Base-by-base conservation (phyloP, 129 eudicot species). In the Arctium lappa region DNA sequence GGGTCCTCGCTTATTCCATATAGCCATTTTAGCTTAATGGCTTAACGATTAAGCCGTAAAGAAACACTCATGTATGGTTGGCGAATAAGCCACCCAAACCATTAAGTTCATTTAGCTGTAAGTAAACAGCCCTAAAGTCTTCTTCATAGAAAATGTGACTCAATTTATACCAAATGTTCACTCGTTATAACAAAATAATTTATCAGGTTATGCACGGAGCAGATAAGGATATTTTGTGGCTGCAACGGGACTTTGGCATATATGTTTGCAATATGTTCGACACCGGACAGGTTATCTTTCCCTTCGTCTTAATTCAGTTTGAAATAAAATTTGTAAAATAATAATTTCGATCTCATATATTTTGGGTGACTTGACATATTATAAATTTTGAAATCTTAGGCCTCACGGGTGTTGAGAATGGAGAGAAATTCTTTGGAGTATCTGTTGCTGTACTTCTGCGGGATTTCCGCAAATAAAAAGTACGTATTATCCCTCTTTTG, bases 241-340 rank as follows among this genome's bases (percentile, higher is more conserved):
- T 95, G 83, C 99, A 92, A 81, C 85, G 94, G 37, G 99, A 95
- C 87, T 95, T 95, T 79, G 97, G 97, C 81, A 91, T 93, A 80
- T 95, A 95, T 73, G 75, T 92, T 75, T 90, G 94, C 87, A 92
- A 92, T 84, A 44, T 90, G 91, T 95, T 95, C 39, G 99, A 93
- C 77, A 95, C 99, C 10, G 97, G 97, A 75, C 98, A 94, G 96
- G 98, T 94, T 87, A 38, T 74, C 12, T 79, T 74, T 72, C 72
- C 5, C 30, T 65, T 53, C 50, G 81, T 6, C 29, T 53, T 50
- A 50, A 12, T 50, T 71, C 27, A 5, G 29, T 65, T 34, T 12
- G n/a, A 48, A 11, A 46, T 13, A 39, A 13, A 62, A 1, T 37
- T 62, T n/a, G 6, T 10, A 63, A 78, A 42, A 38, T 37, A 63